Base-by-base conservation (phyloP, 1,284 basidiomycete genomes). In the Irpex rosettiformis region DNA sequence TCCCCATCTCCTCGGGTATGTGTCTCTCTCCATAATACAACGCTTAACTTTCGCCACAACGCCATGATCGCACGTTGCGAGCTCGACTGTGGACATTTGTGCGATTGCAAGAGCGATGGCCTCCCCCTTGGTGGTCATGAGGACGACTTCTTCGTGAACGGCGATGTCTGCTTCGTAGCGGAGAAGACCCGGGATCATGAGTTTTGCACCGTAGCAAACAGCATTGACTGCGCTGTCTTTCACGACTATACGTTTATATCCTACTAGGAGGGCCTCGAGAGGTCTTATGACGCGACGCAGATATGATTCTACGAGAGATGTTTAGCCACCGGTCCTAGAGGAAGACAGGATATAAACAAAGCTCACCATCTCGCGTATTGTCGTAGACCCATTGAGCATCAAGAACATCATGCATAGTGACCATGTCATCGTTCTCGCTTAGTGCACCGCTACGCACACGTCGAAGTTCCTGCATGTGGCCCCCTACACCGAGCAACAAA, bases 41-140 rank as follows among this genome's bases (percentile, higher is more conserved):
- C 97, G 83, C 81, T 99, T 99, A 69, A 99, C 94, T 79, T 98
- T 98, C 49, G 97, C 97, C 42, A 99, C 97, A 58, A 99, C 94
- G 59, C 97, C 97, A 72, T 99, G 97, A 74, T 99, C 96, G 74
- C 96, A 98, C 8, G 96, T 97, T 18, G 95, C 93, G 56, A 99
- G 86, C 74, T 99, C 97, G 61, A 97, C 96, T 8, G 96, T 98
- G 11, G 95, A 94, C 97, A 99, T 99, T 72, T 96, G 93, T n/a
- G 94, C 93, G 66, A 96, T 88, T 62, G 93, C 97, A 52, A 99
- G 85, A 25, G 97, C 97, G 70, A 99, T 98, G 45, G 95, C 97
- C 76, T 99, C 97, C 66, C 96, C 97, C 82, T 99, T 99, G 52
- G 97, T 99, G 57, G 97, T 99, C 96, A 99, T 99, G 64, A 99